A percentile compares a stretch with the other conserved stretches of the same genome.
phyloP scores from a whole-genome alignment of 192 early-diverging fungal species.

The Rhizophagus sp. region DNA sequence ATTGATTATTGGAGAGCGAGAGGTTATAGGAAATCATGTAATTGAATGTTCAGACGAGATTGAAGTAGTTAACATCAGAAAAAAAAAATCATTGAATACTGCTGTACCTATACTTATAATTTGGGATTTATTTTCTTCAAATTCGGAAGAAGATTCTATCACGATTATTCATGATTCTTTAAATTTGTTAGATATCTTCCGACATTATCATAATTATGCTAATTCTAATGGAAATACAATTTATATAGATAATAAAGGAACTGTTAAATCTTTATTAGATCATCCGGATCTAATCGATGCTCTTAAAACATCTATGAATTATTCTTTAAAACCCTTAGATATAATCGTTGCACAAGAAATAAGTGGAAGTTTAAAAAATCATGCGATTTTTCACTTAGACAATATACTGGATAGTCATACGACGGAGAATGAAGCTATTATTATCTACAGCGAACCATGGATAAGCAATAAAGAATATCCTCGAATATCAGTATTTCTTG shows the following conservation, averaged over 20 bases:
- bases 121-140: constrained; percentile 16
- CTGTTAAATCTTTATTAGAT: not conserved
- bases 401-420: no score
- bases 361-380: not conserved
- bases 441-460: constrained; percentile 1
- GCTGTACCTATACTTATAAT: not conserved
- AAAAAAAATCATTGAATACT: no score
- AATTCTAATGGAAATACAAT: not conserved
- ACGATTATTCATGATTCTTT: not conserved
- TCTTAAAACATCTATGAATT: not conserved
- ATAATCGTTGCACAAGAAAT: not conserved
- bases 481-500: not conserved
- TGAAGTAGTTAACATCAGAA: no score
- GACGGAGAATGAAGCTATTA: no score
- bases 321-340: not conserved
- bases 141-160: not conserved
- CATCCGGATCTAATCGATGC: not conserved
- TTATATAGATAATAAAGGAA: not conserved
- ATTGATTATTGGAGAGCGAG: not conserved
- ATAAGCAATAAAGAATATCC: no score
- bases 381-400: not conserved
- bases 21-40: not conserved
- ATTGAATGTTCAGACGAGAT: no score
- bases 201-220: not conserved
- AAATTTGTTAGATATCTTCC: not conserved